Evolutionary conservation across 2,329 filamentous ascomycete genomes (phyloP).

Genomic region (Peltaster fructicola): DNA sequence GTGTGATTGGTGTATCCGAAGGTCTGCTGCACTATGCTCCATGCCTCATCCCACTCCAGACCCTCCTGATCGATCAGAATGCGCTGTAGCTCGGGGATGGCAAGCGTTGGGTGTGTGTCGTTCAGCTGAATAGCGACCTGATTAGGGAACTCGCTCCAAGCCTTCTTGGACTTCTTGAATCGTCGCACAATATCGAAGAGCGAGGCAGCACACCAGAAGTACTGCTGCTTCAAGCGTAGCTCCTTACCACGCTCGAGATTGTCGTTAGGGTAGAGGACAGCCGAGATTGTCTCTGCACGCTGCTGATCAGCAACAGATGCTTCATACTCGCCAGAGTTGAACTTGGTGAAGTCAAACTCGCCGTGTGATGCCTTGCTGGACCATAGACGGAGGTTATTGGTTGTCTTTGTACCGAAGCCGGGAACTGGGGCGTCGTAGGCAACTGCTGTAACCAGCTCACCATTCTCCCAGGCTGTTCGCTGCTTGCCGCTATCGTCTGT

Average conservation of each 20-base stretch:
- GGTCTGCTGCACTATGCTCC: slow-evolving; percentile 47
- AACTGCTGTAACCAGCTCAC: slow-evolving; percentile 78
- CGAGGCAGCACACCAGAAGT: slow-evolving; percentile 98
- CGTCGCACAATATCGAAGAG: slow-evolving; percentile 89
- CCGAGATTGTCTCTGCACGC: slow-evolving; percentile 95
- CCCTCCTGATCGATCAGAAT: slow-evolving; percentile 82
- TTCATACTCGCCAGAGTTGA: slow-evolving; percentile 96
- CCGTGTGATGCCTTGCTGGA: slow-evolving; percentile 93
- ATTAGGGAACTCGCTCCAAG: slow-evolving; percentile 83
- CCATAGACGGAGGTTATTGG: slow-evolving; percentile 94
- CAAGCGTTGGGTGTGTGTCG: slow-evolving; percentile 90
- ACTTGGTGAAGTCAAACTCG: slow-evolving; percentile 98
- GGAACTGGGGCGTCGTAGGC: slow-evolving; percentile 82
- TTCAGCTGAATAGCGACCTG: slow-evolving; percentile 96
- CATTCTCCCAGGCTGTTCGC: slow-evolving; percentile 68
- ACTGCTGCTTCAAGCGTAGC: slow-evolving; percentile 94
- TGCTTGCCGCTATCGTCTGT: slow-evolving; percentile 56
- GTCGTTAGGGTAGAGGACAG: slow-evolving; percentile 93
- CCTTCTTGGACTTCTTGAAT: slow-evolving; percentile 90
- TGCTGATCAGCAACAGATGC: slow-evolving; percentile 96
- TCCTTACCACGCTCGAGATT: slow-evolving; percentile 95
- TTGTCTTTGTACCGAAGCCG: slow-evolving; percentile 74
- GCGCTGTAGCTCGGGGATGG: slow-evolving; percentile 87
- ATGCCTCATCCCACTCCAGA: slow-evolving; percentile 83
- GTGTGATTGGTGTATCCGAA: slow-evolving; percentile 99